phyloP scores from a whole-genome alignment of 2,329 filamentous ascomycete species.

The Tolypocladium nubicola region DNA sequence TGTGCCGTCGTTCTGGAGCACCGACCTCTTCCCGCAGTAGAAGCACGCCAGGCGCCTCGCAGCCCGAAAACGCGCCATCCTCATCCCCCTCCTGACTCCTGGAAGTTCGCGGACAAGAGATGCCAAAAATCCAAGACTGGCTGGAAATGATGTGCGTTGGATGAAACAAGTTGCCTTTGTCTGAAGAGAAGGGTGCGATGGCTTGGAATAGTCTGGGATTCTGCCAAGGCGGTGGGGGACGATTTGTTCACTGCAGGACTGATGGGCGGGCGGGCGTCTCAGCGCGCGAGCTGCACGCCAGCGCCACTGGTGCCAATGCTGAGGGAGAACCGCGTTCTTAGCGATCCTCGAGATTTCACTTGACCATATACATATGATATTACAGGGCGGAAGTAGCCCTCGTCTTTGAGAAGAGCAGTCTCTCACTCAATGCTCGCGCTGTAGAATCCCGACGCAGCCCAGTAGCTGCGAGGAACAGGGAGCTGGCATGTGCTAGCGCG shows the following conservation, averaged over 20 bases:
- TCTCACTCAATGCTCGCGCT: no score
- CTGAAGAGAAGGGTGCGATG: background rate
- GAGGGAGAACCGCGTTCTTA: no score
- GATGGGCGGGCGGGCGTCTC: background rate
- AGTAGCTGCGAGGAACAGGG: no score
- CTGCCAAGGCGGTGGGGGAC: constrained; percentile 7
- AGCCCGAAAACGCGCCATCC: constrained; percentile 32
- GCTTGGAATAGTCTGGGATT: background rate
- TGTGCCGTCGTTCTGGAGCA: constrained; percentile 43
- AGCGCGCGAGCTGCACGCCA: background rate
- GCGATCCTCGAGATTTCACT: no score
- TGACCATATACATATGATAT: no score
- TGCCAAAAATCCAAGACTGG: background rate
- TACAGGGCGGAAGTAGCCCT: no score
- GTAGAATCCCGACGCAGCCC: no score
- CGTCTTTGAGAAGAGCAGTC: no score
- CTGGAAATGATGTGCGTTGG: background rate
- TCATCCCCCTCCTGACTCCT: background rate
- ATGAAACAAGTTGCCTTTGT: background rate
- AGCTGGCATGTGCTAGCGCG: no score
- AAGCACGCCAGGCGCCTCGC: constrained; percentile 56
- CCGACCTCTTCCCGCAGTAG: constrained; percentile 67
- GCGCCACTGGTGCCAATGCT: no score
- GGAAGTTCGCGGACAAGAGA: background rate
- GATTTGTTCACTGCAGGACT: background rate